Conservation (phyloP, 106 monocot species). For the Triglochin maritima region DNA sequence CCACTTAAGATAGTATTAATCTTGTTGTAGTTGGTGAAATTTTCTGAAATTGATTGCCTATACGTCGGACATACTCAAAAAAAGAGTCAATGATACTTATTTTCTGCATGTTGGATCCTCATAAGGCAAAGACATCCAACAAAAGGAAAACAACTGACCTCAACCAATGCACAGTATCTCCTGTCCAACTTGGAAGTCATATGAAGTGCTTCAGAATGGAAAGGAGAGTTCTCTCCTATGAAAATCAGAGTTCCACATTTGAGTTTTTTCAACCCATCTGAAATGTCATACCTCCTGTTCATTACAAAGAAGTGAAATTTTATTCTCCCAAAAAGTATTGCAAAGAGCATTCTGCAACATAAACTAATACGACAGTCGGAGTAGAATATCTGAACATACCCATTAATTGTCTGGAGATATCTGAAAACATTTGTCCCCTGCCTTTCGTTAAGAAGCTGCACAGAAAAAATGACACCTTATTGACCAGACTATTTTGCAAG, state of each 20-base stretch:
- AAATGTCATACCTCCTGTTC: slow-evolving; percentile 58
- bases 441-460: slow-evolving; percentile 53
- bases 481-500: neutral
- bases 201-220: slow-evolving; percentile 56
- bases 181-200: slow-evolving; percentile 62
- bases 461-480: neutral
- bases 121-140: too few species aligned
- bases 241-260: slow-evolving; percentile 53
- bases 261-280: slow-evolving; percentile 37
- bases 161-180: slow-evolving; percentile 64
- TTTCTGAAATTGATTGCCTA: neutral
- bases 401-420: slow-evolving; percentile 58
- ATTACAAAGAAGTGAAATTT: neutral
- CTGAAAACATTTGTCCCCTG: slow-evolving; percentile 41
- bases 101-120: too few species aligned
- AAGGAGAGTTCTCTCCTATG: slow-evolving; percentile 61
- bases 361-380: neutral
- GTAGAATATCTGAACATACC: slow-evolving; percentile 20
- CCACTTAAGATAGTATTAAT: neutral
- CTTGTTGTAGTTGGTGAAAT: neutral
- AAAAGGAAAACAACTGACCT: slow-evolving; percentile 23
- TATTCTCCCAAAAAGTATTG: neutral
- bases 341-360: neutral
- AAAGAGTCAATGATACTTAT: neutral
- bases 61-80: neutral